phyloP scores from a whole-genome alignment of 768 basidiomycete genomes.

The Panellus pusillus region DNA sequence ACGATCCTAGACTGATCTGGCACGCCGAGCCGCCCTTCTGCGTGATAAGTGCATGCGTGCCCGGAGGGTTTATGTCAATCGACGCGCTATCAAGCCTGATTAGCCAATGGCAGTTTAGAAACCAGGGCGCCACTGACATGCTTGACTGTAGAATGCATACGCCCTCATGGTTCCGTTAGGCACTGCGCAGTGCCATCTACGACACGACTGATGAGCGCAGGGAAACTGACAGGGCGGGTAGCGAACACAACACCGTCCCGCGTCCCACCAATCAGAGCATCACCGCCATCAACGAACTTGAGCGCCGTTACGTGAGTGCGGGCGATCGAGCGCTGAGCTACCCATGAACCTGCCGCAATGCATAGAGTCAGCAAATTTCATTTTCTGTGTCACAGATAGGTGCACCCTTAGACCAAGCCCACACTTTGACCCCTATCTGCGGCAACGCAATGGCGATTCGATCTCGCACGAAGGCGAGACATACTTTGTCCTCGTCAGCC shows the following conservation, averaged over 20 bases:
- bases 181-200: conserved; percentile 68
- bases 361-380: background rate
- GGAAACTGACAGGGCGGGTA: background rate
- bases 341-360: conserved; percentile 53
- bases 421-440: conserved; percentile 60
- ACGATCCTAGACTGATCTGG: conserved; percentile 50
- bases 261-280: conserved; percentile 66
- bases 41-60: conserved; percentile 53
- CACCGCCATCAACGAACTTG: conserved; percentile 62
- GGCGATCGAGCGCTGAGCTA: conserved; percentile 60
- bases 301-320: conserved; percentile 66
- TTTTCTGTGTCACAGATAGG: background rate
- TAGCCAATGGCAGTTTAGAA: background rate
- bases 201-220: conserved; percentile 5
- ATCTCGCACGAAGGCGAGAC: conserved; percentile 57
- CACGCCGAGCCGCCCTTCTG: conserved; percentile 50
- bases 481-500: conserved; percentile 40
- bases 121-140: conserved; percentile 45
- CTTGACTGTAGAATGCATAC: conserved; percentile 54
- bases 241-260: conserved; percentile 67
- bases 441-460: conserved; percentile 65
- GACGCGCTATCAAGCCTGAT: conserved; percentile 40
- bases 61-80: conserved; percentile 51
- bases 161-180: conserved; percentile 66
- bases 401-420: conserved; percentile 59